Percentiles rank a stretch among this genome's conserved stretches.
These are phyloP conservation scores for Setaria viridis DNA, from an alignment of 202 grass and related monocot genomes.

Conservation along the genomic window DNA sequence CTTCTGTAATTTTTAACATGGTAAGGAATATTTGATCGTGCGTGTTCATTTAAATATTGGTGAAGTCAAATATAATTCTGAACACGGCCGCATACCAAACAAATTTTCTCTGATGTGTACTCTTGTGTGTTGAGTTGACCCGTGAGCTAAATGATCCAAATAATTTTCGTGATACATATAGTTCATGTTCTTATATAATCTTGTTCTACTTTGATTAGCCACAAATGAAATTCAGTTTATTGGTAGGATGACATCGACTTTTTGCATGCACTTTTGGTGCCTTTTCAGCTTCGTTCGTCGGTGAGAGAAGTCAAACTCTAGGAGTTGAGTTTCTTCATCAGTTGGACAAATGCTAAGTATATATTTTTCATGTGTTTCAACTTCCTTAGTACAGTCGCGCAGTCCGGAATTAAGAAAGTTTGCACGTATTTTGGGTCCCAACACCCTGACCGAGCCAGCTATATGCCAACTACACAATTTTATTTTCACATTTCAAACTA, in stretches of 20 bases:
- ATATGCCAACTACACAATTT: not conserved
- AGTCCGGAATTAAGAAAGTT: not conserved
- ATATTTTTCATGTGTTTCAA: not conserved
- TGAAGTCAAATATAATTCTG: not conserved
- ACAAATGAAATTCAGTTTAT: not conserved
- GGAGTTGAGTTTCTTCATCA: conserved; percentile 5
- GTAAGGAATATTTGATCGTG: conserved; percentile 24
- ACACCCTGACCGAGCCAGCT: not conserved
- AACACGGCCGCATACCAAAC: not conserved
- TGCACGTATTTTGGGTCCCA: not conserved
- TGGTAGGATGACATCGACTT: not conserved
- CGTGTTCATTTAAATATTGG: not conserved
- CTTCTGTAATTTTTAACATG: not conserved
- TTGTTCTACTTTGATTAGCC: not conserved
- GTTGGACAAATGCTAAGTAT: not conserved
- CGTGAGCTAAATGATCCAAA: not conserved
- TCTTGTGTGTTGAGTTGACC: not conserved
- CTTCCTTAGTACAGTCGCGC: too few relatives aligned
- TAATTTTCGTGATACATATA: not conserved
- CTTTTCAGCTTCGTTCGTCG: not conserved
- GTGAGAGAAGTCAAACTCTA: conserved; percentile 1
- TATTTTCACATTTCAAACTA: not conserved
- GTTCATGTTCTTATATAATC: not conserved
- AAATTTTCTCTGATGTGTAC: not conserved
- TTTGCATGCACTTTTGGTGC: not conserved